These are phyloP conservation scores for Talaromyces pinophilus DNA, from an alignment of 2,329 filamentous ascomycete species.

Conservation along the genomic window DNA sequence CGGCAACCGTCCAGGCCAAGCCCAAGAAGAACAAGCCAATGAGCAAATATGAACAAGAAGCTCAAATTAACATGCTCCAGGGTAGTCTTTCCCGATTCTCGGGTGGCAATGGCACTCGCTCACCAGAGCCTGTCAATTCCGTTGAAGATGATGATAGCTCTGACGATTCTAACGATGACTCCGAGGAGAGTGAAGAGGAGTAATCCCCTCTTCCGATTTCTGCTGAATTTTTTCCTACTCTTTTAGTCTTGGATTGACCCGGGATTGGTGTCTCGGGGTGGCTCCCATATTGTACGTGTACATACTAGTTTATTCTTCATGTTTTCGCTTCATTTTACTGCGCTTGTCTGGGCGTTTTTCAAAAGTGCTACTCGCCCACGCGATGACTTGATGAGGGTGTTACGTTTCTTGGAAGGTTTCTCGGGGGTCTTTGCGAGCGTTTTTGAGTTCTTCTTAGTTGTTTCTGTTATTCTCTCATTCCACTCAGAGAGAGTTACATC, in stretches of 20 bases:
- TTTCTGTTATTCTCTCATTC: neutral
- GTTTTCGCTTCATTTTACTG: constrained; percentile 21
- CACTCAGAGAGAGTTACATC: neutral
- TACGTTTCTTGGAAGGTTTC: constrained; percentile 22
- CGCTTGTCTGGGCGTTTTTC: constrained; percentile 18
- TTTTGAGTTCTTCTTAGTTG: constrained; percentile 1
- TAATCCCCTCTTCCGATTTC: constrained; percentile 30
- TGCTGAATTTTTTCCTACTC: neutral
- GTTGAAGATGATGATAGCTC: constrained; percentile 49
- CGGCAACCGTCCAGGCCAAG: constrained; percentile 42
- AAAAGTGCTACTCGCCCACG: constrained; percentile 19
- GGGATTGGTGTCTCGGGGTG: neutral
- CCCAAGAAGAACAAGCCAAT: constrained; percentile 56
- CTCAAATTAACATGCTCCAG: constrained; percentile 51
- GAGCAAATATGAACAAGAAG: constrained; percentile 54
- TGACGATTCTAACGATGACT: constrained; percentile 51
- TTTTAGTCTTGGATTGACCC: neutral
- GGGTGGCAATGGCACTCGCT: constrained; percentile 42
- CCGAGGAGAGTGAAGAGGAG: constrained; percentile 55
- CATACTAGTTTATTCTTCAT: neutral
- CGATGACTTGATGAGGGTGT: constrained; percentile 25
- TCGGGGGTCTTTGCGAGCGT: constrained; percentile 22
- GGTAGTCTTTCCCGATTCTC: constrained; percentile 51
- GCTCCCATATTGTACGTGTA: constrained; percentile 6
- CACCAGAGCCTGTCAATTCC: constrained; percentile 46